phyloP scores from a whole-genome alignment of 1,139 yeast species.

The Suhomyces chickasaworum region DNA sequence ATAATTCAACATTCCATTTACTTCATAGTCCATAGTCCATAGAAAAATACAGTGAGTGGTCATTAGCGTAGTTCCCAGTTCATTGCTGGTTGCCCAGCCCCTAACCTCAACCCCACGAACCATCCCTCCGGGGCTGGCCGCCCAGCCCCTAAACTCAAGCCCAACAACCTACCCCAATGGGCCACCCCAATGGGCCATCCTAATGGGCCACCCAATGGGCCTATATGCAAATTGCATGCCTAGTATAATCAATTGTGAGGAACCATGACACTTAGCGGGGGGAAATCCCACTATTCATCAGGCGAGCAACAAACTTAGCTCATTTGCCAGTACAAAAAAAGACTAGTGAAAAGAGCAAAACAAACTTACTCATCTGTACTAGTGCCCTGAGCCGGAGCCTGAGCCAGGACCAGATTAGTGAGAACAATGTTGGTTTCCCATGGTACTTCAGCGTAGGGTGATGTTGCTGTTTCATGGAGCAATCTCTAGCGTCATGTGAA shows the following conservation, averaged over 20 bases:
- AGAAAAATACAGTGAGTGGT: constrained; percentile 3
- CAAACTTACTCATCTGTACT: no score
- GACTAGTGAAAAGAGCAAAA: no score
- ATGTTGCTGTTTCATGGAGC: constrained; percentile 4
- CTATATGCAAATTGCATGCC: not conserved
- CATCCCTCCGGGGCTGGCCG: not conserved
- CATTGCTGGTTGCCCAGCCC: not conserved
- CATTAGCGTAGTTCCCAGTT: not conserved
- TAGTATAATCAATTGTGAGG: not conserved
- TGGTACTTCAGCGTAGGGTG: not conserved
- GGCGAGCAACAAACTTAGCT: not conserved
- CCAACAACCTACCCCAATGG: no score
- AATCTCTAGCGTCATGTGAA: constrained; percentile 7
- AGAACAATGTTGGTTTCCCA: not conserved
- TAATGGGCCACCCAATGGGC: not conserved
- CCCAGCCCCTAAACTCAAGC: no score
- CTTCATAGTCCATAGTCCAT: constrained; percentile 4
- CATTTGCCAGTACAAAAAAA: no score
- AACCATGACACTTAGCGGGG: not conserved
- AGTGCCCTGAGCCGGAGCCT: not conserved
- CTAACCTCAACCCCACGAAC: no score
- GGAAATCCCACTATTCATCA: not conserved
- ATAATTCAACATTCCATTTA: not conserved
- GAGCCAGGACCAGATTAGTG: not conserved
- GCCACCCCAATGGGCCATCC: no score